phyloP scores from a whole-genome alignment of 176 grass and related monocot genomes.

The Raddia distichophylla region DNA sequence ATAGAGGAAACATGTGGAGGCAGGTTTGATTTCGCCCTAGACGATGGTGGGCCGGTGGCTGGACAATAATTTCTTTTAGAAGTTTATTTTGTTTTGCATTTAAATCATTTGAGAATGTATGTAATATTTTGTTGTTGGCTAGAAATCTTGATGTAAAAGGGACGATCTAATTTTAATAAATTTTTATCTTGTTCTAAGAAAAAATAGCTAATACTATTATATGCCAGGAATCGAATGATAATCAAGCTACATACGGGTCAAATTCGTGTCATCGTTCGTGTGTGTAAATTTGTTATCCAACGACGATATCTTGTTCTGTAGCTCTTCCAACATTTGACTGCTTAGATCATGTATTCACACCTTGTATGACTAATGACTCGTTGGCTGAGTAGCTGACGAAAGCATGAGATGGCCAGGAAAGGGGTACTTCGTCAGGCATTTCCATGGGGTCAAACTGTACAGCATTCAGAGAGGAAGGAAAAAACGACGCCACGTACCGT shows the following conservation, averaged over 20 bases:
- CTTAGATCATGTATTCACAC: slow-evolving; percentile 52
- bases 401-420: slow-evolving; percentile 5
- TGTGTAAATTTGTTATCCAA: neutral
- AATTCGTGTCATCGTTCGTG: neutral
- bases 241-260: neutral
- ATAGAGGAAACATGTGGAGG: no score
- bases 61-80: no score
- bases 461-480: neutral
- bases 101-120: no score
- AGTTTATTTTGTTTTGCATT: no score
- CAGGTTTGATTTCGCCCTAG: no score
- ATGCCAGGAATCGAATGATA: neutral
- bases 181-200: no score
- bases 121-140: no score
- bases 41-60: no score
- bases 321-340: slow-evolving; percentile 41
- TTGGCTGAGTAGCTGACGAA: slow-evolving; percentile 33
- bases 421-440: slow-evolving; percentile 1
- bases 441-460: slow-evolving; percentile 27
- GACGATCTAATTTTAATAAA: no score
- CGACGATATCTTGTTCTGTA: slow-evolving; percentile 18
- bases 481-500: neutral
- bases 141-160: no score
- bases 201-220: neutral
- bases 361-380: slow-evolving; percentile 13